Evolutionary conservation across 1,284 basidiomycete genomes (phyloP).

Genomic region (Xerocomus nothofagi): DNA sequence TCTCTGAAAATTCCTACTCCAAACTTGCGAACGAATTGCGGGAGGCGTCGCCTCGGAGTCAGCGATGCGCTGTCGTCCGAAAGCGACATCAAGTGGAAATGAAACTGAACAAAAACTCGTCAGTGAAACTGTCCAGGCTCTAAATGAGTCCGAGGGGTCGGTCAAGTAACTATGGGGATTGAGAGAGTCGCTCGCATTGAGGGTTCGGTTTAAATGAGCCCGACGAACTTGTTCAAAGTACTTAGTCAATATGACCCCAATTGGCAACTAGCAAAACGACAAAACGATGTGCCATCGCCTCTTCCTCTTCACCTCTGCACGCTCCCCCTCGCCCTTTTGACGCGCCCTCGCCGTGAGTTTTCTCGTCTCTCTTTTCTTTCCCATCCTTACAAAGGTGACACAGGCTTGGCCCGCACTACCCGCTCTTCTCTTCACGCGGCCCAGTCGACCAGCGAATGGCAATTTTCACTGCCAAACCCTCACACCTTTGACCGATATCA

Average conservation of each 20-base stretch:
- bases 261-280: slow-evolving; percentile 1
- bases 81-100: too few species aligned
- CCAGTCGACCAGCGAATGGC: slow-evolving; percentile 26
- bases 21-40: slow-evolving; percentile 29
- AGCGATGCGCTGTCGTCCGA: too few species aligned
- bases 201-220: too few species aligned
- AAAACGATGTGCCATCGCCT: not conserved
- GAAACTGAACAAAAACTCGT: too few species aligned
- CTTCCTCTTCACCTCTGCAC: slow-evolving; percentile 4
- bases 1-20: slow-evolving; percentile 79
- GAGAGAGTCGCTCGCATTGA: too few species aligned
- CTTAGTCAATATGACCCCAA: too few species aligned
- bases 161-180: too few species aligned
- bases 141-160: too few species aligned
- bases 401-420: slow-evolving; percentile 14
- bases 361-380: not conserved
- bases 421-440: slow-evolving; percentile 9
- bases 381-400: slow-evolving; percentile 8
- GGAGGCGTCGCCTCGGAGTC: too few species aligned
- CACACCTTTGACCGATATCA: slow-evolving; percentile 16
- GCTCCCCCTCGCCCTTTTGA: slow-evolving; percentile 8
- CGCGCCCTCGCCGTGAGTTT: slow-evolving; percentile 18
- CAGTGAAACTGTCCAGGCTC: too few species aligned
- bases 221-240: too few species aligned
- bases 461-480: slow-evolving; percentile 11